These are phyloP conservation scores for Pestalotiopsis sp. DNA, from an alignment of 2,329 filamentous ascomycete species.

Conservation along the genomic window DNA sequence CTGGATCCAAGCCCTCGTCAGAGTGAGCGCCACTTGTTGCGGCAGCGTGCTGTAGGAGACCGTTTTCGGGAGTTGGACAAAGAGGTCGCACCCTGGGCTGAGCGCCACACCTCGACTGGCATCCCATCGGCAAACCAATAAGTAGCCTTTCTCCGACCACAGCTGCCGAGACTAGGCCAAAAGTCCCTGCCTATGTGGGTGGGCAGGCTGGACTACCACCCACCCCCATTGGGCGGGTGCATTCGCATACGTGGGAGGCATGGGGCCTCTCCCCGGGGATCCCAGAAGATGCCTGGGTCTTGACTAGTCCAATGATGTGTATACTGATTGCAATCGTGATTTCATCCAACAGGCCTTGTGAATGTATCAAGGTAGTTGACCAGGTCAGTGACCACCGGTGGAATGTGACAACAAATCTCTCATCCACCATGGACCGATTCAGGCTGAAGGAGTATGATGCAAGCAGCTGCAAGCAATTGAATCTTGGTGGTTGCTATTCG, in stretches of 20 bases:
- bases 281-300: not conserved
- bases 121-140: not conserved
- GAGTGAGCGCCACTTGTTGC: not conserved
- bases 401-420: not conserved
- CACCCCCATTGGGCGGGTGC: not conserved
- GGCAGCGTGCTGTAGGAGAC: not conserved
- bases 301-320: not conserved
- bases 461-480: not conserved
- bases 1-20: not conserved
- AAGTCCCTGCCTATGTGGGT: constrained; percentile 8
- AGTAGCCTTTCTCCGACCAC: not conserved
- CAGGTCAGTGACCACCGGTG: not conserved
- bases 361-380: not conserved
- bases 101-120: constrained; percentile 1
- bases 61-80: constrained; percentile 5
- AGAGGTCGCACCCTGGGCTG: constrained; percentile 3
- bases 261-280: not conserved
- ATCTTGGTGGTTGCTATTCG: not conserved
- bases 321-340: constrained; percentile 1
- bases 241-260: not conserved
- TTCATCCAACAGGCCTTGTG: not conserved
- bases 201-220: not conserved
- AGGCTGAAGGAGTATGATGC: constrained; percentile 3
- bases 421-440: not conserved
- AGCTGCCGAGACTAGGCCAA: constrained; percentile 12